phyloP scores from a whole-genome alignment of 345 rosid genomes.

The Populus simonii region DNA sequence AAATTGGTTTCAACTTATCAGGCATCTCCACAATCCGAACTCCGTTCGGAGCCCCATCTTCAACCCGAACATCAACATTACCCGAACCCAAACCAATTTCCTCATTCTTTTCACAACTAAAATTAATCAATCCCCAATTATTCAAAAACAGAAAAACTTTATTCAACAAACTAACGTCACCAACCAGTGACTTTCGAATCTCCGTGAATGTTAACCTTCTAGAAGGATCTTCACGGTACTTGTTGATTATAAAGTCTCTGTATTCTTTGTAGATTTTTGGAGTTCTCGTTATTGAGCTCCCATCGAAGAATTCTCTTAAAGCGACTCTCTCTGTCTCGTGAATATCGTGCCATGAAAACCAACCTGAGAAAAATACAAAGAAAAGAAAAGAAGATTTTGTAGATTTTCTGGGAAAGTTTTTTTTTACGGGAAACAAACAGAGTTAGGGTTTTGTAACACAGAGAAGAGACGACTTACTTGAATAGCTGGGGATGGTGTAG shows the following conservation, averaged over 20 bases:
- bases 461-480: conserved; percentile 45
- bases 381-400: neutral
- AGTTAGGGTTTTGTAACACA: neutral
- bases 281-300: conserved; percentile 78
- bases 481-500: conserved; percentile 71
- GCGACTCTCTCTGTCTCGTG: conserved; percentile 78
- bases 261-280: conserved; percentile 92
- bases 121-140: conserved; percentile 77
- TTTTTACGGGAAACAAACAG: conserved; percentile 8
- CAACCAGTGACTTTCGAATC: conserved; percentile 69
- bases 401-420: neutral
- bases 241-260: conserved; percentile 85
- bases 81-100: conserved; percentile 7
- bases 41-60: conserved; percentile 68
- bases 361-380: conserved; percentile 37
- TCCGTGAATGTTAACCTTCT: conserved; percentile 72
- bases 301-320: conserved; percentile 74
- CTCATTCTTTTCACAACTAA: conserved; percentile 20
- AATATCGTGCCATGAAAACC: conserved; percentile 92
- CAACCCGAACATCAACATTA: conserved; percentile 35
- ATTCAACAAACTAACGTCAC: conserved; percentile 72
- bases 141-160: conserved; percentile 74
- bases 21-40: conserved; percentile 75
- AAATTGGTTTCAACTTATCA: conserved; percentile 54
- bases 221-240: conserved; percentile 75